A percentile compares a stretch with the other conserved stretches of the same genome.
These are phyloP conservation scores for Euphorbia corollata DNA, from an alignment of 441 rosid genomes.

Conservation along the genomic window DNA sequence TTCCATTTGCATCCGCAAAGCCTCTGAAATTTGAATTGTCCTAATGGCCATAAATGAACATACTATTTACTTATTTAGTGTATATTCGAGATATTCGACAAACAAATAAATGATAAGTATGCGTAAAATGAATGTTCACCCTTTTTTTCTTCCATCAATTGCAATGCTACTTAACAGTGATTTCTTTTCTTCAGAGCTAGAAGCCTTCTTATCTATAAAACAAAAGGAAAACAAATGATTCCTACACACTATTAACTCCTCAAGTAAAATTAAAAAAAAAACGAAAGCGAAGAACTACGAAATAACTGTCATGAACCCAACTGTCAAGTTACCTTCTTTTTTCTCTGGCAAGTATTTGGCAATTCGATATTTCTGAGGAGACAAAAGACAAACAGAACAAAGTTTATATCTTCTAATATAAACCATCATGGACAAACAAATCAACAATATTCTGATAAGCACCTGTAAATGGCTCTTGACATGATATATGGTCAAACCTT, in stretches of 20 bases:
- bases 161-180: slow-evolving; percentile 36
- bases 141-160: slow-evolving; percentile 45
- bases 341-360: slow-evolving; percentile 85
- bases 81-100: not conserved
- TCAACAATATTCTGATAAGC: slow-evolving; percentile 15
- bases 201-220: slow-evolving; percentile 42
- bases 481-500: slow-evolving; percentile 21
- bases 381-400: slow-evolving; percentile 17
- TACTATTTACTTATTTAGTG: not conserved
- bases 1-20: slow-evolving; percentile 83
- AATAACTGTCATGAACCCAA: not conserved
- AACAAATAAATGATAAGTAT: not conserved
- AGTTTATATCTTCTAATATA: slow-evolving; percentile 16
- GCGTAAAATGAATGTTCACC: slow-evolving; percentile 27
- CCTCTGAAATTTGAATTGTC: slow-evolving; percentile 54
- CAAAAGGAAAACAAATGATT: slow-evolving; percentile 1
- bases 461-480: slow-evolving; percentile 97
- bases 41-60: slow-evolving; percentile 11
- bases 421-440: slow-evolving; percentile 8
- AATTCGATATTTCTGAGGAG: slow-evolving; percentile 68
- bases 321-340: slow-evolving; percentile 53
- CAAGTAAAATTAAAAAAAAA: not conserved
- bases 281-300: too few species aligned
- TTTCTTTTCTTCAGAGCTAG: slow-evolving; percentile 51
- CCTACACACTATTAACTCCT: not conserved